These are phyloP conservation scores for Periconia sp. DNA, from an alignment of 2,329 filamentous ascomycete species.

Conservation along the genomic window DNA sequence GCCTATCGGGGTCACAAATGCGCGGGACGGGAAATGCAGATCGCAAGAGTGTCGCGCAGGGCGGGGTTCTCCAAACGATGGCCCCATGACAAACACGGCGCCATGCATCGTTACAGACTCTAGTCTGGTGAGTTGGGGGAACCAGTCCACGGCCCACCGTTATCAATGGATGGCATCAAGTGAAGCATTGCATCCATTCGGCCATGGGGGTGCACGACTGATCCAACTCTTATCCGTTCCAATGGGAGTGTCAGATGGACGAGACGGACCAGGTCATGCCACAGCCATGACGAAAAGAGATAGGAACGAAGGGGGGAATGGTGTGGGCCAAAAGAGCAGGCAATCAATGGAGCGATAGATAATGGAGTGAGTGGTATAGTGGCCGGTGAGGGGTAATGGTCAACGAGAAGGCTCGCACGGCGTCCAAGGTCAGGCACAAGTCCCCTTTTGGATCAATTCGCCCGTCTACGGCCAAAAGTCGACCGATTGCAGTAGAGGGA, in stretches of 20 bases:
- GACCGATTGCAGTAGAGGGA: not conserved
- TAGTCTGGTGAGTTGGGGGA: too few species aligned
- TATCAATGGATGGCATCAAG: constrained; percentile 1
- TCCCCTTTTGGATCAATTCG: not conserved
- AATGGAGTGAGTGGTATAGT: not conserved
- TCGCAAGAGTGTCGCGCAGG: constrained; percentile 30
- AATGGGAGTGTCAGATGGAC: constrained; percentile 8
- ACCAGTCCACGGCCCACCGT: too few species aligned
- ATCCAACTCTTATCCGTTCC: constrained; percentile 6
- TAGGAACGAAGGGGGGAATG: constrained; percentile 10
- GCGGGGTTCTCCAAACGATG: constrained; percentile 13
- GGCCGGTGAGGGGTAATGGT: not conserved
- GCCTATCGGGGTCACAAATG: constrained; percentile 33
- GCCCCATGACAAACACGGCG: constrained; percentile 9
- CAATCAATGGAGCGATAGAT: not conserved
- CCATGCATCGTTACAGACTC: constrained; percentile 5
- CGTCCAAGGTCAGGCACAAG: too few species aligned
- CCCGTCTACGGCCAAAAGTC: not conserved
- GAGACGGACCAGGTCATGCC: constrained; percentile 5
- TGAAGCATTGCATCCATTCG: too few species aligned
- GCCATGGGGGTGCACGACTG: not conserved
- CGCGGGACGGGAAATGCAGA: constrained; percentile 31
- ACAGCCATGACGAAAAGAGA: not conserved
- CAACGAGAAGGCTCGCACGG: too few species aligned
- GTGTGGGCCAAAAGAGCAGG: constrained; percentile 8